These are phyloP conservation scores for Arthrinium puccinioides DNA, from an alignment of 2,329 filamentous ascomycete species.

Conservation along the genomic window DNA sequence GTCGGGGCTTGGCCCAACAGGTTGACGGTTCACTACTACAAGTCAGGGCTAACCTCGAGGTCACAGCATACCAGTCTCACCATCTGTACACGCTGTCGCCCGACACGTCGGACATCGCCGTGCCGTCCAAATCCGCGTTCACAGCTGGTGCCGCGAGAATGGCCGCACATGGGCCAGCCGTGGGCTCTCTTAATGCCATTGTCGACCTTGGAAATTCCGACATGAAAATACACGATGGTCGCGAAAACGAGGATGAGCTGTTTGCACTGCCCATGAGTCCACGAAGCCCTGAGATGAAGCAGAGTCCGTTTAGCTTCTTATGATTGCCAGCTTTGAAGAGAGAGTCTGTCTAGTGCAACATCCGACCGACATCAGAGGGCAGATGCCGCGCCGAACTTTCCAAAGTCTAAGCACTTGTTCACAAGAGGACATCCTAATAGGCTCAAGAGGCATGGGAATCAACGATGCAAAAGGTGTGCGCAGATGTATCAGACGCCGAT, in stretches of 20 bases:
- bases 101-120: slow-evolving; percentile 5
- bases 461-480: too few species aligned
- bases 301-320: slow-evolving; percentile 66
- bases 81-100: slow-evolving; percentile 7
- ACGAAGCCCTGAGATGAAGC: slow-evolving; percentile 76
- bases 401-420: too few species aligned
- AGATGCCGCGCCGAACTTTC: too few species aligned
- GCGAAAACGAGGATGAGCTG: slow-evolving; percentile 67
- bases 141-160: neutral
- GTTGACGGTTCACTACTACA: too few species aligned
- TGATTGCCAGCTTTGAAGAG: too few species aligned
- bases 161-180: neutral
- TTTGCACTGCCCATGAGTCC: slow-evolving; percentile 86
- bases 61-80: slow-evolving; percentile 10
- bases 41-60: neutral
- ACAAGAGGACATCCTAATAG: too few species aligned
- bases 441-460: too few species aligned
- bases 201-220: slow-evolving; percentile 25
- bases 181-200: slow-evolving; percentile 32
- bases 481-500: too few species aligned
- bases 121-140: slow-evolving; percentile 2
- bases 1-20: too few species aligned
- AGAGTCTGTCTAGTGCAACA: too few species aligned
- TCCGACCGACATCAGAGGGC: too few species aligned
- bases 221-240: slow-evolving; percentile 23